Evolutionary conservation across 768 basidiomycete genomes (phyloP), one percentile per base, ranked within the genome.

Genomic region (Pulveroboletus sp.): DNA sequence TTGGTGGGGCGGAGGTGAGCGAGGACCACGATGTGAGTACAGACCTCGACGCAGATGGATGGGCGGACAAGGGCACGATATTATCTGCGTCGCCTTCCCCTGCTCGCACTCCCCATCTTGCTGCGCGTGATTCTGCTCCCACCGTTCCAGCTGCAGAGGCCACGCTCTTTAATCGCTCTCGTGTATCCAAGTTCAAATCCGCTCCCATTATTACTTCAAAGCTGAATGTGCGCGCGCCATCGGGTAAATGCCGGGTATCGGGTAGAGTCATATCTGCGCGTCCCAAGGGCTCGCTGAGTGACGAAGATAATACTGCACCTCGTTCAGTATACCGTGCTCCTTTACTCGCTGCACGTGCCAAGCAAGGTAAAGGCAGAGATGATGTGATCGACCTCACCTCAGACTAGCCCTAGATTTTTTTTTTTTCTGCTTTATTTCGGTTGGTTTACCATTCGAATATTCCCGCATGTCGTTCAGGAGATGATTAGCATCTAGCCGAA

Each of bases 351-450:
- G 61, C 64, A 30, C 64, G 61, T 9, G 51, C 56, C 15, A 65
- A 40, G 40, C 39, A 32, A 39, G 43, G 27, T 43, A 50, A 50
- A 30, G 24, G 12, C 7, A 46, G 15, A 43, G 46, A 60, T 1
- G 67, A 72, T 24, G 50, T 76, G n/a, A 76, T 75, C 28, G 74
- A 75, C 65, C 60, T 75, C 14, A 75, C 74, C 6, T 75, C 56
- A 15, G 57, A 59, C 37, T 62, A 62, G 46, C 21, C 45, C 17
- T 26, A 1, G 17, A 1, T 4, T 36, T 36, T 6, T 35, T 15
- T 35, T 12, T 10, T 32, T 1, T 32, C 6, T 35, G 5, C 33
- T 3, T 39, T 7, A 14, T 41, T 43, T 47, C 14, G 7, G 3
- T 48, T n/a, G 41, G 0, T 49, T 43, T 49, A 17, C 32, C 53